Evolutionary conservation across 1,284 basidiomycete species (phyloP), one percentile per base, ranked within the genome.

Genomic region (Rhizopogon hawkerae): DNA sequence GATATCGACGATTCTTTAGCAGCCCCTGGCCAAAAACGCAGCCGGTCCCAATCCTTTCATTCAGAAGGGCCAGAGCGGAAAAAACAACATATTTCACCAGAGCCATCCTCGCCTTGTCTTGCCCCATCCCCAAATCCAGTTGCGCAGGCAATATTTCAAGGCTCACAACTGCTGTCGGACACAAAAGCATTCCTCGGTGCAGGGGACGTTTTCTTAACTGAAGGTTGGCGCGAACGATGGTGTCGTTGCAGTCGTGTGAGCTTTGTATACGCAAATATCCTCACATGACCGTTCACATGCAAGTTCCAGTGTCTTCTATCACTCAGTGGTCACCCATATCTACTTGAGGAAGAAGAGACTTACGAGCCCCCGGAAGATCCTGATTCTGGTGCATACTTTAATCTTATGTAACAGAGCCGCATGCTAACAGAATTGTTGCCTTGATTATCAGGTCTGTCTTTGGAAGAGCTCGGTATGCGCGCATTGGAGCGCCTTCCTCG

Each of bases 301-400:
- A 45, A 39, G 45, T 46, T 54, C 14, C 46, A 87, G 81, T 87
- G 85, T 61, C 60, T 77, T 5, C 68, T 74, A 0, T 70, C 70
- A 3, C 66, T 89, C 34, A 62, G 74, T 56, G 61, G 62, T 8
- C 66, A 76, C 55, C 70, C 75, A 13, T 89, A 74, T 62, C 70
- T 89, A 21, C 64, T 86, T n/a, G 74, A 83, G 53, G 83, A 85
- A 60, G 87, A 89, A 57, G 85, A 87, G 38, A 87, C 82, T 0
- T 89, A 87, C 55, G 83, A 88, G 60, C 85, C 83, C 0, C 86
- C 87, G 2, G 79, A 85, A 59, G 88, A 89, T 62, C 86, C 87
- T 11, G 87, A 90, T 60, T 87, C 81, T 54, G 79, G 86, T 80
- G 59, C 46, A 55, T 11, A 7, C 16, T 11, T 46, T 31, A 18